Evolutionary conservation across 148 eudicot species (phyloP).

Genomic region (Tetragonia tetragonoides): DNA sequence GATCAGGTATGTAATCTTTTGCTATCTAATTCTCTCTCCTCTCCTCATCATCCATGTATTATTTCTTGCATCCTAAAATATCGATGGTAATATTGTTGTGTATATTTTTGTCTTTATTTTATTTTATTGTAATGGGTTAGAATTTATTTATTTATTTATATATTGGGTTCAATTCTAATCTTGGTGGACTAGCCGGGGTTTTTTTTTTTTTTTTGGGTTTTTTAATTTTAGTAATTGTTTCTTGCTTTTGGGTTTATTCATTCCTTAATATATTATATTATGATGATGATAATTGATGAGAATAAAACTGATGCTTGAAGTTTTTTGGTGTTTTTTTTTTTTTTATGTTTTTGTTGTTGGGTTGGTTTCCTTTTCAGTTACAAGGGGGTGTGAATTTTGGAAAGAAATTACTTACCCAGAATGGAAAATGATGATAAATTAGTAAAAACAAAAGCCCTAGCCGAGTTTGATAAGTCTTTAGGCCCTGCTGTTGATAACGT

Average conservation of each 20-base stretch:
- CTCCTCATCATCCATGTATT: background rate
- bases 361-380: constrained; percentile 12
- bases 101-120: background rate
- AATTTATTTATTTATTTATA: background rate
- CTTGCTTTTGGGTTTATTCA: too few species aligned
- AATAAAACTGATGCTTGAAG: too few species aligned
- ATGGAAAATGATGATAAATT: constrained; percentile 18
- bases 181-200: background rate
- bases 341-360: too few species aligned
- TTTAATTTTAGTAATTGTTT: too few species aligned
- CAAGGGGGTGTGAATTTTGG: background rate
- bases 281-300: too few species aligned
- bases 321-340: too few species aligned
- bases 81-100: background rate
- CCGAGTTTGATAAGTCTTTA: constrained; percentile 4
- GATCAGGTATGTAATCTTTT: constrained; percentile 7
- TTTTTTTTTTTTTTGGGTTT: background rate
- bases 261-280: too few species aligned
- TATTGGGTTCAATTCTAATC: background rate
- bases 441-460: constrained; percentile 19
- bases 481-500: constrained; percentile 18
- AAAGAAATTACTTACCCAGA: background rate
- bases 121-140: constrained; percentile 2
- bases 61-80: background rate
- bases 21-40: background rate